Evolutionary conservation across 176 grass and related monocot species (phyloP).

Genomic region (Thinopyrum elongatum): DNA sequence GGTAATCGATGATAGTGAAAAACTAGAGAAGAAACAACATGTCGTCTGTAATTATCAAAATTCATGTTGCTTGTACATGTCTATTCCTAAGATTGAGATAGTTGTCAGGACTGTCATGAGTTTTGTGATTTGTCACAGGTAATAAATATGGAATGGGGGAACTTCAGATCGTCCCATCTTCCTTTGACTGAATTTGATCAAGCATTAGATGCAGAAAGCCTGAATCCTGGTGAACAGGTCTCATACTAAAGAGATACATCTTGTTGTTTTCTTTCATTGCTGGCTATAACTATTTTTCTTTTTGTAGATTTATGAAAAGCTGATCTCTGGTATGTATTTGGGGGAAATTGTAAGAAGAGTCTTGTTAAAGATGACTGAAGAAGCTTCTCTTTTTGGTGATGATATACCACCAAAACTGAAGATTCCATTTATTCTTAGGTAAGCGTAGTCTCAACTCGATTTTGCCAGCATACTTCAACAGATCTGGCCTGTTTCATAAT

Average conservation of each 20-base stretch:
- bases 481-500: not conserved
- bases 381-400: slow-evolving; percentile 62
- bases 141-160: slow-evolving; percentile 90
- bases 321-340: slow-evolving; percentile 94
- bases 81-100: not conserved
- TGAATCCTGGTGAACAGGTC: slow-evolving; percentile 90
- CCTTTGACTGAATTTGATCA: slow-evolving; percentile 74
- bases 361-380: slow-evolving; percentile 59
- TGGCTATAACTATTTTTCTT: not conserved
- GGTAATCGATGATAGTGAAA: not conserved
- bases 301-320: slow-evolving; percentile 77
- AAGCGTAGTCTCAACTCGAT: not conserved
- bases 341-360: slow-evolving; percentile 74
- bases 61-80: not conserved
- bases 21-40: not conserved
- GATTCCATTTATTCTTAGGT: slow-evolving; percentile 65
- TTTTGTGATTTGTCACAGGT: slow-evolving; percentile 36
- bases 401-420: slow-evolving; percentile 50
- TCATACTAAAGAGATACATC: not conserved
- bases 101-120: not conserved
- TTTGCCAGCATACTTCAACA: not conserved
- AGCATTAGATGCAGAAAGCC: slow-evolving; percentile 69
- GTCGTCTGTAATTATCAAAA: not conserved
- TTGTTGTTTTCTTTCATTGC: not conserved
- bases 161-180: slow-evolving; percentile 79